These are phyloP conservation scores for Chalaropsis ovoidea DNA, from an alignment of 2,329 filamentous ascomycete genomes.

Conservation along the genomic window DNA sequence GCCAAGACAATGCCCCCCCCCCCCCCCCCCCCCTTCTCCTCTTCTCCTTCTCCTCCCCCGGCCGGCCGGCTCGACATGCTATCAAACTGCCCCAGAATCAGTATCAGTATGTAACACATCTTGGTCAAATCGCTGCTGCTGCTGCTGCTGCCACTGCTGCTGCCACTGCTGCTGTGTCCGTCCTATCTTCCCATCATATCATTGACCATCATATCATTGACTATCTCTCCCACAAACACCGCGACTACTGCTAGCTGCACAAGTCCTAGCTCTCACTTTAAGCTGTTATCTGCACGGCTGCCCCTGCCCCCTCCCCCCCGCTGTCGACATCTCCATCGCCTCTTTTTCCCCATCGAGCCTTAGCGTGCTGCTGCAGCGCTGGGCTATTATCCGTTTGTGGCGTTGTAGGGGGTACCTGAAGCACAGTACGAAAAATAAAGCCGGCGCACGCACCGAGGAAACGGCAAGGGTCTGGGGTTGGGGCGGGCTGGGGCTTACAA, in stretches of 20 bases:
- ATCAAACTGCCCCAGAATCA: neutral
- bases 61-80: neutral
- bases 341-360: neutral
- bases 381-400: neutral
- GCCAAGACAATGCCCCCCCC: too few species aligned
- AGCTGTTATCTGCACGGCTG: constrained; percentile 7
- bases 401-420: neutral
- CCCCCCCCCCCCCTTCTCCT: neutral
- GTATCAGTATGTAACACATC: constrained; percentile 15
- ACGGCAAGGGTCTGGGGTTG: neutral
- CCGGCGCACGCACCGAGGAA: constrained; percentile 12
- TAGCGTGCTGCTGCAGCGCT: neutral
- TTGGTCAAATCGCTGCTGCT: too few species aligned
- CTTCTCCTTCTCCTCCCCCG: neutral
- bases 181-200: constrained; percentile 12
- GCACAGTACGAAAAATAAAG: constrained; percentile 9
- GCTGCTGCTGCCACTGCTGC: too few species aligned
- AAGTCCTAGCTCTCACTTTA: constrained; percentile 11
- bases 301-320: neutral
- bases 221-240: neutral
- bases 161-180: neutral
- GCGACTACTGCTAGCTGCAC: neutral
- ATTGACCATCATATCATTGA: too few species aligned
- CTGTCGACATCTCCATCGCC: constrained; percentile 7
- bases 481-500: neutral